Evolutionary conservation across 2,329 filamentous ascomycete genomes (phyloP), one percentile per base, ranked within the genome.

Genomic region (Dothideomycetidae sp.): DNA sequence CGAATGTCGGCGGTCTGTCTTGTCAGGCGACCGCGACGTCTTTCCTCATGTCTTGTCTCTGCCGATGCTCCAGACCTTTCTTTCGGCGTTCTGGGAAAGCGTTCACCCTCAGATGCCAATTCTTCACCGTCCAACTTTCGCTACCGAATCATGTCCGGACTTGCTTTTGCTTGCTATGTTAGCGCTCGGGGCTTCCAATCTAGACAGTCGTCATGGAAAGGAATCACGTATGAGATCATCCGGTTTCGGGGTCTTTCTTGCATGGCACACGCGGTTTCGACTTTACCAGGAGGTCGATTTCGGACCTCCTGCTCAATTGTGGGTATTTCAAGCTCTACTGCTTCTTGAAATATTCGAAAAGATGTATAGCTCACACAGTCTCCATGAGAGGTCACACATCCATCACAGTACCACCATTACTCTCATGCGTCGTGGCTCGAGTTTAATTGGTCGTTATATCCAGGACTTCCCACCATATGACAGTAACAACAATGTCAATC

Each of bases 341-440:
- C 68, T 96, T 4, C 68, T 96, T 10, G 90, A 98, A 55, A 64
- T 93, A 1, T 96, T 93, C 51, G 90, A 98, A 62, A 98, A 98
- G 66, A 90, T 93, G 81, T 96, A 88, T 56, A 90, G 85, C 28
- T 93, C 88, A 0, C 73, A 86, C 45, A 78, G 83, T 41, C 65
- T 96, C 19, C 90, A 98, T 57, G 90, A 98, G 59, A 72, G 90
- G 46, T 88, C 88, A 1, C 88, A 96, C 50, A 93, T 96, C 31
- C 88, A 96, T 52, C 90, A 98, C 54, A 88, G 88, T 10, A 94
- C 88, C 0, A 94, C 86, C 0, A 75, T 98, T 45, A 93, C 86
- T 0, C 64, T 96, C 42, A 96, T 98, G 88, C 78, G 90, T 23
- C 74, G 90, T 49, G 90, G 90, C 4, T 81, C 85, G 49, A 93